phyloP scores from a whole-genome alignment of 441 rosid species.

The Heliophila coronopifolia region DNA sequence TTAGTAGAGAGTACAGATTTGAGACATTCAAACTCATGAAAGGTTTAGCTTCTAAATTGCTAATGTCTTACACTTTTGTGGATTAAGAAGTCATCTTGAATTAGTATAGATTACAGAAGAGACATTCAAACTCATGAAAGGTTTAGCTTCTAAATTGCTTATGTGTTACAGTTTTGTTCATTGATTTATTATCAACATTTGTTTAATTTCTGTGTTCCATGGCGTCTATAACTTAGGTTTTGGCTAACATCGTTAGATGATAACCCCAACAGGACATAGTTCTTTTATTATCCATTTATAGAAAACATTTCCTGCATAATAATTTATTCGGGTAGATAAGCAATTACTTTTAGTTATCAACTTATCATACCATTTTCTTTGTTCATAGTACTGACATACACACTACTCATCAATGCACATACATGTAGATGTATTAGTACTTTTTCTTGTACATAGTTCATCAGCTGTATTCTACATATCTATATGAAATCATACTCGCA shows the following conservation, averaged over 20 bases:
- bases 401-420: background rate
- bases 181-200: background rate
- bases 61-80: background rate
- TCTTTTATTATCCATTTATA: no score
- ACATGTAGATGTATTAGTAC: background rate
- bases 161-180: background rate
- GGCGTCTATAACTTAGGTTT: background rate
- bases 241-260: background rate
- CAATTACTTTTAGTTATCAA: no score
- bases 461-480: background rate
- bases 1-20: background rate
- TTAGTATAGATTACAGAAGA: background rate
- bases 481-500: background rate
- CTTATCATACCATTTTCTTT: background rate
- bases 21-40: background rate
- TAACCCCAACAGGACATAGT: background rate
- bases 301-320: no score
- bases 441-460: conserved; percentile 1
- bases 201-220: background rate
- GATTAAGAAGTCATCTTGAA: background rate
- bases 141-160: background rate
- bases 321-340: no score
- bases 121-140: background rate
- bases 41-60: background rate
- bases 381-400: background rate